Conservation (phyloP, 106 monocot species). For the Alisma plantagoaquatica region DNA sequence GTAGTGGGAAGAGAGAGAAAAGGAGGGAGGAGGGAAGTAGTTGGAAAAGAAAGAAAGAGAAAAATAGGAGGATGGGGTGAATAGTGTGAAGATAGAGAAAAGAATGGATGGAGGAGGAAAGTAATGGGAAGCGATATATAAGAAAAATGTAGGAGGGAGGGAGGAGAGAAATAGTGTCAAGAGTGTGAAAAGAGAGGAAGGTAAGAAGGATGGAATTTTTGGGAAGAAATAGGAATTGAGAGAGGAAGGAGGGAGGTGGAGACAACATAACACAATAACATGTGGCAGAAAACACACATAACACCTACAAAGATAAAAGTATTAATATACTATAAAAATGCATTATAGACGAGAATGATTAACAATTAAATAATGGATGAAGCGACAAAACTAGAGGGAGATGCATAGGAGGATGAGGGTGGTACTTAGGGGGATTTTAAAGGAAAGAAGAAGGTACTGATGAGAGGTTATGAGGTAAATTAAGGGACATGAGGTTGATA, state of each 20-base stretch:
- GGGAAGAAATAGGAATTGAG: background rate
- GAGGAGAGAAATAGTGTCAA: background rate
- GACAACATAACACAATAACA: background rate
- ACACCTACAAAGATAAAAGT: background rate
- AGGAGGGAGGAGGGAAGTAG: background rate
- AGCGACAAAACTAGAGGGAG: background rate
- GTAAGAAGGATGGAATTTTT: background rate
- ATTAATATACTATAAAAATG: background rate
- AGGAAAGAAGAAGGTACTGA: background rate
- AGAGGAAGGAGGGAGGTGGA: background rate
- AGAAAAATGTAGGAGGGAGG: background rate
- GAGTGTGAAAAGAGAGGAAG: background rate
- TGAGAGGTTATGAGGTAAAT: no score
- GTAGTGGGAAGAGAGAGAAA: background rate
- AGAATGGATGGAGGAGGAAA: background rate
- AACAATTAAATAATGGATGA: background rate
- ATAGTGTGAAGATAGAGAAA: background rate
- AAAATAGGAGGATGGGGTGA: background rate
- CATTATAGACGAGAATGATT: background rate
- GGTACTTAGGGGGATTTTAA: background rate
- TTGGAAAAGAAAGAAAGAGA: no score
- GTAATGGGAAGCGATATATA: background rate
- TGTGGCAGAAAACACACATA: background rate
- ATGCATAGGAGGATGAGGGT: background rate
- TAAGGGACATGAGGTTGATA: no score